phyloP scores from a whole-genome alignment of 208 protist species.

The Acanthamoeba triangularis region DNA sequence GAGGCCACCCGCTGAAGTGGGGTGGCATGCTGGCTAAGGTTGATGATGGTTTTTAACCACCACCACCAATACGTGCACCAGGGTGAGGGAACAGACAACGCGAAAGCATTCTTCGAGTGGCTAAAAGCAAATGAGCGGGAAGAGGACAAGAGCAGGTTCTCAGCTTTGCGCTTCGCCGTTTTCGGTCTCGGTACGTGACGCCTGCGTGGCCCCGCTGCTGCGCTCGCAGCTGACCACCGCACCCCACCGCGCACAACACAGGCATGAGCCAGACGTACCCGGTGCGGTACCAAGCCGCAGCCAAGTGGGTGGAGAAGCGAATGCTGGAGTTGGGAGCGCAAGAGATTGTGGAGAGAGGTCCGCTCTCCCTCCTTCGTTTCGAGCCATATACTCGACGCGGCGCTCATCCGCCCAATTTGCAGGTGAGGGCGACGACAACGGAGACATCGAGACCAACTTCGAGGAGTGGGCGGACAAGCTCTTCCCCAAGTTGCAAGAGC shows the following conservation, averaged over 20 bases:
- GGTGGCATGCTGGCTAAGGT: background rate
- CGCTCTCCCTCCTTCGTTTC: background rate
- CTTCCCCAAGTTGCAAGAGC: conserved; percentile 3
- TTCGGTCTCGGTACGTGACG: conserved; percentile 69
- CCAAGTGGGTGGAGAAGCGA: conserved; percentile 37
- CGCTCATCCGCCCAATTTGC: background rate
- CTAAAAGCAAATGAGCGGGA: conserved; percentile 21
- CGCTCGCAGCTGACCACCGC: background rate
- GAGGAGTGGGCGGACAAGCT: background rate
- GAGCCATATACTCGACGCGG: background rate
- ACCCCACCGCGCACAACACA: background rate
- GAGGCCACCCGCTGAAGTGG: background rate
- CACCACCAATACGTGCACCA: background rate
- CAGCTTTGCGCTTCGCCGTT: conserved; percentile 17
- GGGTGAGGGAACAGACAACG: conserved; percentile 74
- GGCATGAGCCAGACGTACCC: conserved; percentile 68
- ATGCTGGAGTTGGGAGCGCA: conserved; percentile 25
- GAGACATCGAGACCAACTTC: background rate
- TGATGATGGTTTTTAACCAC: too few species aligned
- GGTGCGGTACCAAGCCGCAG: conserved; percentile 59
- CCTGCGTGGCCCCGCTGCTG: background rate
- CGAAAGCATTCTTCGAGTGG: conserved; percentile 68
- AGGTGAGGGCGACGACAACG: conserved; percentile 17
- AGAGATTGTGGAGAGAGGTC: conserved; percentile 34
- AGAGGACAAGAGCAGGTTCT: background rate